These are phyloP conservation scores for Calendula officinalis DNA, from an alignment of 129 eudicot species.

Conservation along the genomic window DNA sequence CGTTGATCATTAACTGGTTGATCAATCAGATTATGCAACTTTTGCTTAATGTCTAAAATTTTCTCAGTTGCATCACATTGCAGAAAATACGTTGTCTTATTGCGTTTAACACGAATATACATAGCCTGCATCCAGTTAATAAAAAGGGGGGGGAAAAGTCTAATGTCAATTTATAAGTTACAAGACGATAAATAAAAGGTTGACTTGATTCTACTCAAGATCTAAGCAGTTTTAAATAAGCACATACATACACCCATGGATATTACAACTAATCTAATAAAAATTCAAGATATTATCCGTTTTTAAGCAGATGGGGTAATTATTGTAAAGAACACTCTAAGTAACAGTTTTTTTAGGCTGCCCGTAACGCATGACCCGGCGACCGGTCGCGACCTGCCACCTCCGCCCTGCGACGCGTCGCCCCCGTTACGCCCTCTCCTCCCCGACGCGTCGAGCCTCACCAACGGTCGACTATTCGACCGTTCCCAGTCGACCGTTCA, in stretches of 20 bases:
- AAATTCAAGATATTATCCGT: too few relatives aligned
- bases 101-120: constrained; percentile 94
- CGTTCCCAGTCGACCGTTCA: too few relatives aligned
- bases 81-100: constrained; percentile 84
- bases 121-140: constrained; percentile 53
- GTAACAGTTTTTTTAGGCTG: too few relatives aligned
- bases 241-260: background rate
- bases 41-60: constrained; percentile 73
- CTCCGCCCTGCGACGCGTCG: too few relatives aligned
- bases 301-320: too few relatives aligned
- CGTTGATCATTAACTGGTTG: constrained; percentile 79
- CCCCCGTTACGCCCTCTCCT: too few relatives aligned
- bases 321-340: too few relatives aligned
- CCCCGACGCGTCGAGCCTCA: too few relatives aligned
- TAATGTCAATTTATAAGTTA: too few relatives aligned
- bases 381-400: too few relatives aligned
- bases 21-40: constrained; percentile 70
- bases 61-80: constrained; percentile 92
- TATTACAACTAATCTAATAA: background rate
- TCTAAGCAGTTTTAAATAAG: background rate
- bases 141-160: background rate
- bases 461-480: too few relatives aligned
- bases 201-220: background rate
- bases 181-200: background rate
- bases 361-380: too few relatives aligned